phyloP scores from a whole-genome alignment of 2,329 filamentous ascomycete genomes.

The Mollisiaceae sp. region DNA sequence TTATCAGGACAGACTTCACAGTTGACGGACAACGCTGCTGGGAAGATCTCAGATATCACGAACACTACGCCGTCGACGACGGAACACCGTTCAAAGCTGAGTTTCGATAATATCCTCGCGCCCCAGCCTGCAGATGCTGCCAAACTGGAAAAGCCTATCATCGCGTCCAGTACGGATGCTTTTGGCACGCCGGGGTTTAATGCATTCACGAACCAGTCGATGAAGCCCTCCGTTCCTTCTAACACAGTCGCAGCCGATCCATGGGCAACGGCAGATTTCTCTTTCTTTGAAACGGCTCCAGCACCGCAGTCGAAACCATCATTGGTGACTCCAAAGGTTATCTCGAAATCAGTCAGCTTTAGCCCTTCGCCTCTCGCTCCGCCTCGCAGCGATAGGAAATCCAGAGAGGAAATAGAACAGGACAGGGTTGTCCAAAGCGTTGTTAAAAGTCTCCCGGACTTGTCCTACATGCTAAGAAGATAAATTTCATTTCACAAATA shows the following conservation, averaged over 20 bases:
- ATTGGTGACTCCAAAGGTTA: conserved; percentile 7
- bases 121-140: conserved; percentile 6
- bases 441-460: conserved; percentile 42
- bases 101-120: conserved; percentile 17
- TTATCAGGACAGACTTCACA: background rate
- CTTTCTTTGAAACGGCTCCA: conserved; percentile 42
- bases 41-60: conserved; percentile 4
- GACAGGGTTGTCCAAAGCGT: conserved; percentile 41
- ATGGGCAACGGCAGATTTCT: conserved; percentile 45
- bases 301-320: conserved; percentile 11
- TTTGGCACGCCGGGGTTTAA: background rate
- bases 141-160: background rate
- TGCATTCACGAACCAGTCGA: background rate
- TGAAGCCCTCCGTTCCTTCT: background rate
- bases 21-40: background rate
- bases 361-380: conserved; percentile 16
- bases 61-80: background rate
- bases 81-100: conserved; percentile 18
- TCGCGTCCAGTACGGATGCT: background rate
- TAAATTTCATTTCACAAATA: conserved; percentile 19
- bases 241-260: conserved; percentile 33
- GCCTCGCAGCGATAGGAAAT: conserved; percentile 27
- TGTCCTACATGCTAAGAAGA: conserved; percentile 44
- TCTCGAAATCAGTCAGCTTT: conserved; percentile 15
- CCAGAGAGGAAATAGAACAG: conserved; percentile 40